Evolutionary conservation across 306 rosid species (phyloP), one percentile per base, ranked within the genome.

Genomic region (Lathyrus sativus): DNA sequence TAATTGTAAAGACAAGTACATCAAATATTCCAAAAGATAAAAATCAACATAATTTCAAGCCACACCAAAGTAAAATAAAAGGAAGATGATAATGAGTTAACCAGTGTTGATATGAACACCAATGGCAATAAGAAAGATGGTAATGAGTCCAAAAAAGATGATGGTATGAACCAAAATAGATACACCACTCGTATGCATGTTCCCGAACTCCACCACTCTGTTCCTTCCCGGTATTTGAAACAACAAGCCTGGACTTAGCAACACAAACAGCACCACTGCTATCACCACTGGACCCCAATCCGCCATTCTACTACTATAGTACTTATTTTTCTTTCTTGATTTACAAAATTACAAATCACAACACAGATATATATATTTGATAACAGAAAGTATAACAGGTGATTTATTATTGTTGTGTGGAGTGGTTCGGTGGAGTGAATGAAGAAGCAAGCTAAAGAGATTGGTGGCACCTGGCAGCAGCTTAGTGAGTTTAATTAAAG

Each of bases 251-350:
- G 90, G 95, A 41, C 83, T 85, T 22, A 88, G 18, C 50, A 88
- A 65, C 79, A 88, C 83, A 43, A 88, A 88, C 58, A 88, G 80
- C 76, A 88, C 84, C 87, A 85, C 91, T 19, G 87, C 87, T 56
- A 88, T 85, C 65, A 88, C 87, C 72, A 85, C 91, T 0, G 91
- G 91, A 38, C 87, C 90, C 95, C 91, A 88, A 74, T 88, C 95
- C 11, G 89, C 84, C 95, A 88, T 87, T n/a, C n/a, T n/a, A n/a
- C n/a, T n/a, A n/a, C n/a, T n/a, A n/a, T n/a, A n/a, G n/a, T 46
- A 24, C 17, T 26, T 6, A 1, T 13, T 24, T 24, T 43, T 7
- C 12, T 41, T 19, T 12, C 15, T 6, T 14, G 13, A 41, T 61
- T 38, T 5, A 62, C 67, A 62, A 53, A 19, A 38, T 38, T 5